Evolutionary conservation across 192 early-diverging fungal species (phyloP).

Genomic region (Cetraspora pellucida): DNA sequence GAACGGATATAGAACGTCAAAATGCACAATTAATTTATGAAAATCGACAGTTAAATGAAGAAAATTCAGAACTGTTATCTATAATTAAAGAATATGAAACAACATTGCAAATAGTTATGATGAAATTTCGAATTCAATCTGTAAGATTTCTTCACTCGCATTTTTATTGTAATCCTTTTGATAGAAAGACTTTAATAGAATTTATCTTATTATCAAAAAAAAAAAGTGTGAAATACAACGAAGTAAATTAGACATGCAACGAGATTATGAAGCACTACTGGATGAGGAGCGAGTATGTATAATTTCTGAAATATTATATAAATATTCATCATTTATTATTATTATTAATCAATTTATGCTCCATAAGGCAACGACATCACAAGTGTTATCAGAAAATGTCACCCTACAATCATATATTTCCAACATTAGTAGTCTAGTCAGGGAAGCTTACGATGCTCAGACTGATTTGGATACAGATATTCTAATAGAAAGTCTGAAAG

Average conservation of each 20-base stretch:
- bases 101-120: slow-evolving; percentile 27
- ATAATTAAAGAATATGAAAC: slow-evolving; percentile 33
- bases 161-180: neutral
- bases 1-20: slow-evolving; percentile 19
- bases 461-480: slow-evolving; percentile 24
- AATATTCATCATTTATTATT: neutral
- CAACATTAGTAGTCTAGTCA: slow-evolving; percentile 14
- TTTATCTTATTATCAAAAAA: neutral
- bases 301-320: neutral
- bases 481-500: slow-evolving; percentile 27
- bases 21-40: slow-evolving; percentile 22
- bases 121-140: slow-evolving; percentile 29
- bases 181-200: neutral
- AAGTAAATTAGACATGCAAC: slow-evolving; percentile 30
- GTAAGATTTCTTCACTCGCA: neutral
- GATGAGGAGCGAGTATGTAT: slow-evolving; percentile 12
- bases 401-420: slow-evolving; percentile 16
- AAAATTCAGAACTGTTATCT: slow-evolving; percentile 22
- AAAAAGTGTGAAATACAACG: slow-evolving; percentile 30
- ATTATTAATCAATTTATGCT: neutral
- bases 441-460: slow-evolving; percentile 31
- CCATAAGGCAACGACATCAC: neutral
- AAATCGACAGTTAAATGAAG: slow-evolving; percentile 28
- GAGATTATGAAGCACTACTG: slow-evolving; percentile 23
- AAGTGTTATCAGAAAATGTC: slow-evolving; percentile 21